These are phyloP conservation scores for Globisporangium perplexum DNA, from an alignment of 352 stramenopile species.

Conservation along the genomic window DNA sequence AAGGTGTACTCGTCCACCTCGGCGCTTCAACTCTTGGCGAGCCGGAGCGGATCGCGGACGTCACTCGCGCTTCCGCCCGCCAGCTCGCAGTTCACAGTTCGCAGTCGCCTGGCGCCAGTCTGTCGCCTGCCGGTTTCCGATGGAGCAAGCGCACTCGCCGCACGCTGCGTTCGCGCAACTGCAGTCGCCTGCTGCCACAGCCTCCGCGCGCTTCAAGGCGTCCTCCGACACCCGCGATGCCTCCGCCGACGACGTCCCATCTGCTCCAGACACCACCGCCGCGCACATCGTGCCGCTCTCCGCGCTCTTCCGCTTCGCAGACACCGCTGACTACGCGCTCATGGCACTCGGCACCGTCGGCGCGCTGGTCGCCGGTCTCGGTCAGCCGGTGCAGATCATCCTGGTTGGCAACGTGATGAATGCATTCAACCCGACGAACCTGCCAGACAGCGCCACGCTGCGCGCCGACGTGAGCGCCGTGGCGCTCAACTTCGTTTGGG, in stretches of 20 bases:
- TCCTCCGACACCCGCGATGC: not conserved
- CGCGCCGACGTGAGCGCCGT: constrained; percentile 18
- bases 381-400: constrained; percentile 63
- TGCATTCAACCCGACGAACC: constrained; percentile 50
- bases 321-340: constrained; percentile 43
- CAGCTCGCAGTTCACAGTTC: too few relatives aligned
- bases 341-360: constrained; percentile 47
- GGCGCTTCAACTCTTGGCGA: not conserved
- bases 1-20: not conserved
- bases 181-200: not conserved
- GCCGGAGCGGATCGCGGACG: too few relatives aligned
- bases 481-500: constrained; percentile 15
- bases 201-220: not conserved
- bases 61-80: not conserved
- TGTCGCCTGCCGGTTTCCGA: not conserved
- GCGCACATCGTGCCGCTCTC: not conserved
- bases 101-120: too few relatives aligned
- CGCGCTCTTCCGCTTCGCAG: constrained; percentile 26
- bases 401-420: constrained; percentile 71
- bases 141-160: not conserved
- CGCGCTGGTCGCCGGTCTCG: constrained; percentile 33
- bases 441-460: constrained; percentile 7
- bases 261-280: not conserved
- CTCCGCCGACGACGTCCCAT: not conserved
- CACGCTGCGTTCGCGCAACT: not conserved